Conservation (phyloP, 805 yeast species). For the Starmerella sp. region DNA sequence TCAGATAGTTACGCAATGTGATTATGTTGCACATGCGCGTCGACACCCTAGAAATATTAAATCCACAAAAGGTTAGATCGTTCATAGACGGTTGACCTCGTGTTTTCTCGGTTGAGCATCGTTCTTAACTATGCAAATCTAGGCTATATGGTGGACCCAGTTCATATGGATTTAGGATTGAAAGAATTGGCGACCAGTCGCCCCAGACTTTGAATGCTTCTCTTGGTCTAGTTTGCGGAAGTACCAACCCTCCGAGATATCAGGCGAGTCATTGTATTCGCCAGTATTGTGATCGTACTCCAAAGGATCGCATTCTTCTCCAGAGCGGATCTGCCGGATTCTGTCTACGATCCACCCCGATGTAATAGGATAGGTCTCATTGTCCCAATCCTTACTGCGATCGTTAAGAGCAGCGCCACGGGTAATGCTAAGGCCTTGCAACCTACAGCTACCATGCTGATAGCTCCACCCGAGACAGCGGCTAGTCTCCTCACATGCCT, state of each 20-base stretch:
- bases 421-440: conserved; percentile 4
- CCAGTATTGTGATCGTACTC: conserved; percentile 1
- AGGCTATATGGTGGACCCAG: too few species aligned
- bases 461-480: conserved; percentile 18
- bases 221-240: conserved; percentile 11
- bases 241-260: conserved; percentile 22
- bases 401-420: conserved; percentile 15
- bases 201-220: background rate
- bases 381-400: conserved; percentile 7
- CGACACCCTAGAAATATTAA: background rate
- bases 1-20: background rate
- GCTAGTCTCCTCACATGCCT: conserved; percentile 7
- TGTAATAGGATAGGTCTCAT: conserved; percentile 1
- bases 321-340: conserved; percentile 24
- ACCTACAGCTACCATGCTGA: conserved; percentile 9
- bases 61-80: too few species aligned
- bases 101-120: too few species aligned
- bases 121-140: too few species aligned
- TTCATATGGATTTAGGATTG: too few species aligned
- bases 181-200: too few species aligned
- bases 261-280: conserved; percentile 10
- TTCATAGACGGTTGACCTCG: too few species aligned
- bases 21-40: background rate
- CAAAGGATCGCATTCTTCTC: conserved; percentile 18
- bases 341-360: conserved; percentile 30